These are phyloP conservation scores for Sarocladiaceae sp. DNA, from an alignment of 2,329 filamentous ascomycete genomes.

Conservation along the genomic window DNA sequence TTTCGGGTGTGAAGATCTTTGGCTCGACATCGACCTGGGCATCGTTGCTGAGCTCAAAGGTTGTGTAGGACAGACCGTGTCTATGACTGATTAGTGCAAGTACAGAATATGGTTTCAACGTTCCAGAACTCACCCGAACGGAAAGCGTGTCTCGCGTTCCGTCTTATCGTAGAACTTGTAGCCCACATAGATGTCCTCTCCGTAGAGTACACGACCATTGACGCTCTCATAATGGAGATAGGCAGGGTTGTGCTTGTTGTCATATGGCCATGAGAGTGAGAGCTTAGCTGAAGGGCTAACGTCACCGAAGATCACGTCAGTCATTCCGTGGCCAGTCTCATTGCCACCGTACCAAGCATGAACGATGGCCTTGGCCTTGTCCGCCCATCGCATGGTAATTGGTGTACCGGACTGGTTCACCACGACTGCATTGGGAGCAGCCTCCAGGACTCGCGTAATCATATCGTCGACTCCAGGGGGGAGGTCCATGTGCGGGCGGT, in stretches of 20 bases:
- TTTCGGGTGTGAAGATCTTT: slow-evolving; percentile 6
- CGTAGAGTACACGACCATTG: slow-evolving; percentile 62
- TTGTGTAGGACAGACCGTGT: slow-evolving; percentile 67
- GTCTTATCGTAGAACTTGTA: slow-evolving; percentile 63
- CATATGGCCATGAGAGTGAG: slow-evolving; percentile 10
- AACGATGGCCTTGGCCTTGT: slow-evolving; percentile 53
- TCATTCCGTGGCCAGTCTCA: slow-evolving; percentile 62
- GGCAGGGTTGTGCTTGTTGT: slow-evolving; percentile 60
- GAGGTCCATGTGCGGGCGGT: slow-evolving; percentile 65
- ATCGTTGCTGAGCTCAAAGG: slow-evolving; percentile 46
- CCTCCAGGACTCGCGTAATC: slow-evolving; percentile 48
- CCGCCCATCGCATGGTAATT: slow-evolving; percentile 65
- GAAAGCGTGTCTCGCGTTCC: slow-evolving; percentile 48
- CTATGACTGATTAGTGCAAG: not conserved
- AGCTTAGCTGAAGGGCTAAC: slow-evolving; percentile 41
- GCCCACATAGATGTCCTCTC: slow-evolving; percentile 69
- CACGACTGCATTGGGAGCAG: slow-evolving; percentile 57
- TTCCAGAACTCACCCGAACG: slow-evolving; percentile 46
- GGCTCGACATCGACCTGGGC: slow-evolving; percentile 9
- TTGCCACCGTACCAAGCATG: slow-evolving; percentile 44
- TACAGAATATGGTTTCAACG: not conserved
- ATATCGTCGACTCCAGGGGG: slow-evolving; percentile 56
- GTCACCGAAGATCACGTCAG: slow-evolving; percentile 61
- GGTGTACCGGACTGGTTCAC: slow-evolving; percentile 77
- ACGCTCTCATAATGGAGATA: slow-evolving; percentile 65